Base-by-base conservation (phyloP, 164 flowering plant genomes). In the Liquidambar formosana region DNA sequence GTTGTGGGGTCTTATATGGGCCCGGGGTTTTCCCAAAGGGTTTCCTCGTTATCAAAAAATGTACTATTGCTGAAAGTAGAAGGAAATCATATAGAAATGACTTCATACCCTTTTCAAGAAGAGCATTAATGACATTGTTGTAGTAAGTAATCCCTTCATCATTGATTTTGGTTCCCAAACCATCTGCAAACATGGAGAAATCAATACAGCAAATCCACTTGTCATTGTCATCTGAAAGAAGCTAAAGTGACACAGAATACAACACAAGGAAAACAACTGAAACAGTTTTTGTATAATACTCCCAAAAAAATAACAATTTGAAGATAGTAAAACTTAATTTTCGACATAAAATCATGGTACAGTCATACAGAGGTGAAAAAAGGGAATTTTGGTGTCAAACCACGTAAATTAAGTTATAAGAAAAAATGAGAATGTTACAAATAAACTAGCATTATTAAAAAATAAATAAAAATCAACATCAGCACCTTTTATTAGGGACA, bases 121-220 rank as follows among this genome's bases (percentile, higher is more conserved):
- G 86, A 67, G 89, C 81, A 74, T 88, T 79, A 65, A 92, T 94
- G 65, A 94, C 63, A 70, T 88, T 89, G 77, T 92, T 88, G 82
- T 94, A 94, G 78, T 88, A 89, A 23, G 74, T 48, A 56, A 94
- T 76, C 57, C 97, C 97, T 74, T 89, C 96, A 48, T 75, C 75
- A 74, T 90, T 92, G 64, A 86, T 67, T 65, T 83, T 80, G 57
- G 86, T 81, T 76, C 97, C 98, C 71, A 85, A 73, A 54, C 98
- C 97, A 92, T 94, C 98, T 92, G 82, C 57, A 73, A 44, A 19
- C 60, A 71, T 11, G 62, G 56, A 53, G 1, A 61, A 76, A 49
- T 11, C 45, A 38, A 22, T 8, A 12, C 21, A 61, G 10, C 4
- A 61, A 48, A 27, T 38, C 11, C 21, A 25, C 25, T 28, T 63